These are phyloP conservation scores for Xylaria sp. DNA, from an alignment of 2,329 filamentous ascomycete species.

Conservation along the genomic window DNA sequence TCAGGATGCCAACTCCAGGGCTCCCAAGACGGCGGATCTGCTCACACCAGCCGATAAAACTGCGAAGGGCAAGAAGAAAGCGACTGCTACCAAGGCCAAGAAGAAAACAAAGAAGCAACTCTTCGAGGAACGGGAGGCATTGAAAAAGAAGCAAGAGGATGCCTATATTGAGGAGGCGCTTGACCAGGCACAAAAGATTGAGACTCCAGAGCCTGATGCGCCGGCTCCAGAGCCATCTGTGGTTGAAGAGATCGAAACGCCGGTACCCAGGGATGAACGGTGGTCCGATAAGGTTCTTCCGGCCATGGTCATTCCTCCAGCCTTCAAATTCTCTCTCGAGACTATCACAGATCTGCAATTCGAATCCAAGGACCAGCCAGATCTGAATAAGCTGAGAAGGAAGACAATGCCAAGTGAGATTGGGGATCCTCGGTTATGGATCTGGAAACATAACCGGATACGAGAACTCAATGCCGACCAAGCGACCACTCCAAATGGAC, in stretches of 20 bases:
- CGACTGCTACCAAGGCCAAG: constrained; percentile 43
- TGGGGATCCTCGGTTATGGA: constrained; percentile 49
- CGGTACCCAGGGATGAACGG: constrained; percentile 39
- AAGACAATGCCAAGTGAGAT: constrained; percentile 42
- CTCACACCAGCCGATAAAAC: constrained; percentile 41
- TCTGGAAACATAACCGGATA: constrained; percentile 53
- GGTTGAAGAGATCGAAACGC: constrained; percentile 29
- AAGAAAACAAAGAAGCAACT: constrained; percentile 53
- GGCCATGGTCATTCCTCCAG: constrained; percentile 42
- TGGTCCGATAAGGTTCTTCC: constrained; percentile 46
- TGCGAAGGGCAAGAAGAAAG: constrained; percentile 51
- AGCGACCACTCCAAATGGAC: constrained; percentile 28
- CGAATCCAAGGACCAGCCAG: constrained; percentile 43
- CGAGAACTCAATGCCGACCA: constrained; percentile 48
- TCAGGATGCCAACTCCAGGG: constrained; percentile 46
- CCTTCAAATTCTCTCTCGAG: constrained; percentile 42
- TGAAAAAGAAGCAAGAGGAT: constrained; percentile 61
- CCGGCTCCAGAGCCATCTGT: constrained; percentile 22
- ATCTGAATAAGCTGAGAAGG: constrained; percentile 44
- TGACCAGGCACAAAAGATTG: constrained; percentile 35
- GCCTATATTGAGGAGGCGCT: constrained; percentile 42
- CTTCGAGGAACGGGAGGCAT: constrained; percentile 39
- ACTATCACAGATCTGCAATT: constrained; percentile 42
- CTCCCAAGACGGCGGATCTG: constrained; percentile 38
- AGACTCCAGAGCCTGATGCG: constrained; percentile 30